phyloP scores from a whole-genome alignment of 805 yeast species.

The Cyberlindnera suaveolens region DNA sequence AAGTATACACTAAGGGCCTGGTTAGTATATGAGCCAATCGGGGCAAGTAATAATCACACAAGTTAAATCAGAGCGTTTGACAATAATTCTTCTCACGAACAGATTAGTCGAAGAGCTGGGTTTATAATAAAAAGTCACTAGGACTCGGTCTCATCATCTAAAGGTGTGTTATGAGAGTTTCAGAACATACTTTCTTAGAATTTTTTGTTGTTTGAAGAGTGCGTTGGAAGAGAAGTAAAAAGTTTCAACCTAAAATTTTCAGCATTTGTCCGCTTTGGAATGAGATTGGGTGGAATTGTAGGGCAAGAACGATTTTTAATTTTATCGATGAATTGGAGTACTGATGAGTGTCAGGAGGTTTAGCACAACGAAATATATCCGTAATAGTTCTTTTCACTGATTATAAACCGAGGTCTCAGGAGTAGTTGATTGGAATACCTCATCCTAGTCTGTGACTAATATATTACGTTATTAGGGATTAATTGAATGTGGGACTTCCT shows the following conservation, averaged over 20 bases:
- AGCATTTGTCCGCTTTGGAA: not conserved
- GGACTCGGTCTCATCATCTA: slow-evolving; percentile 20
- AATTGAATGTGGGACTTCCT: too few species aligned
- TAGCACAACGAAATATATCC: too few species aligned
- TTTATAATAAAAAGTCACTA: slow-evolving; percentile 18
- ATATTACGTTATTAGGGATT: too few species aligned
- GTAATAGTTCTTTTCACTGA: too few species aligned
- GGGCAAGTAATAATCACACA: not conserved
- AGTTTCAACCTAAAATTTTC: not conserved
- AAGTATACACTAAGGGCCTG: not conserved
- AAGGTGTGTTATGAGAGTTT: not conserved
- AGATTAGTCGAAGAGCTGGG: slow-evolving; percentile 28
- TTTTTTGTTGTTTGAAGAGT: too few species aligned
- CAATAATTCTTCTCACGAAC: slow-evolving; percentile 24
- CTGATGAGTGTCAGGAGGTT: too few species aligned
- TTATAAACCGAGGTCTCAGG: too few species aligned
- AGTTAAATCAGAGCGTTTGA: slow-evolving; percentile 23
- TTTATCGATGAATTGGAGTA: too few species aligned
- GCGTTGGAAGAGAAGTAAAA: too few species aligned
- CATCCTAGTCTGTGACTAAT: too few species aligned
- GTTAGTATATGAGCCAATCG: not conserved
- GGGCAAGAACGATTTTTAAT: not conserved
- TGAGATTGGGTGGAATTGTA: not conserved
- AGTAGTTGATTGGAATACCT: too few species aligned
- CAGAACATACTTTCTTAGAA: too few species aligned